Evolutionary conservation across 495 filamentous ascomycete species (phyloP), one percentile per base, ranked within the genome.

Genomic region (Pyrenula aspistea): DNA sequence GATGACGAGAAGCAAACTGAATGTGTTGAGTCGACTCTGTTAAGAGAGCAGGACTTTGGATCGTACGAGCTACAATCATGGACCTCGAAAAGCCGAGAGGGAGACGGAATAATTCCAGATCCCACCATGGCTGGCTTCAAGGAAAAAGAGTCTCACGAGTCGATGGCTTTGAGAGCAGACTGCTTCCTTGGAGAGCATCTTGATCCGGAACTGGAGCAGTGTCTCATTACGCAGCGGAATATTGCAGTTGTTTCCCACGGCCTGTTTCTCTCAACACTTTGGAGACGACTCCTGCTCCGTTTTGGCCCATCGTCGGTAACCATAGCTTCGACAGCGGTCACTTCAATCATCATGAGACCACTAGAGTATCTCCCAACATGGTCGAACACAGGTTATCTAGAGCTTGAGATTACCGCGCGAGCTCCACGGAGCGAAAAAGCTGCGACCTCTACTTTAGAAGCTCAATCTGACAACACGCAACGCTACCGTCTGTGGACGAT

Each of bases 241-340:
- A 66, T 92, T 11, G 84, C 81, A 21, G 69, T 92, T 22, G 86
- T 92, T 15, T 83, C 88, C 12, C 90, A 95, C 65, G 90, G 90
- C 47, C 82, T 92, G 24, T 83, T 94, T 22, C 78, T 95, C 0
- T 79, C 77, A 21, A 71, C 80, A 21, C 65, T 95, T 0, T 83
- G 88, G 78, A 73, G 74, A 54, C 73, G 77, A 25, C 68, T 94
- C 42, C 63, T 89, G 20, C 67, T 66, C 2, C 72, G 73, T 24
- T 78, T 85, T 61, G 66, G 74, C 12, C 68, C 72, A 20, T 66
- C 62, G 47, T 73, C 64, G 50, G 69, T 75, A 11, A 57, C 51
- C 56, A 56, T 66, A 58, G 59, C 25, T 57, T 62, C 60, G 57
- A 65, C 47, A 54, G 59, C 65, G 51, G 54, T 24, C 52, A 56